These are phyloP conservation scores for Cerioporus squamosus DNA, from an alignment of 1,284 basidiomycete species.

Conservation along the genomic window DNA sequence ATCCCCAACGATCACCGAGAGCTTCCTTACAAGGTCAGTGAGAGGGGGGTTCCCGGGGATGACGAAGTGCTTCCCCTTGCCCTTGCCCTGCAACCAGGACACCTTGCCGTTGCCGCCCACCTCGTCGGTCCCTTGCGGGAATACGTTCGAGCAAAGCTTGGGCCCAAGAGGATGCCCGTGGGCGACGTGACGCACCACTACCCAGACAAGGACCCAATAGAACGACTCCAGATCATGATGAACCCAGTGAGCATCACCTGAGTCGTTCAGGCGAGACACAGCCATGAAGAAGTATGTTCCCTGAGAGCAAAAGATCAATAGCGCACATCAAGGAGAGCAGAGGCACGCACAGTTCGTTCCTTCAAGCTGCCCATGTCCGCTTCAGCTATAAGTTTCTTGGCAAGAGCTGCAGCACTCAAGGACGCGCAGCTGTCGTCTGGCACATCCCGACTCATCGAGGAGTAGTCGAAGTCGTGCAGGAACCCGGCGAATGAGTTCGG, in stretches of 20 bases:
- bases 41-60: neutral
- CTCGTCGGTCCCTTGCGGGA: neutral
- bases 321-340: too few species aligned
- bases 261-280: too few species aligned
- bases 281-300: too few species aligned
- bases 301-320: too few species aligned
- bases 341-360: constrained; percentile 12
- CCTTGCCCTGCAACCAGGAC: too few species aligned
- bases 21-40: neutral
- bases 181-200: constrained; percentile 13
- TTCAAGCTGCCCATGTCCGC: neutral
- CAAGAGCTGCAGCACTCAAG: neutral
- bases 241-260: neutral
- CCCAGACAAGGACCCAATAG: constrained; percentile 22
- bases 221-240: constrained; percentile 23
- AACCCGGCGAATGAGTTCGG: neutral
- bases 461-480: constrained; percentile 18
- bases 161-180: neutral
- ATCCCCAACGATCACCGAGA: neutral
- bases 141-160: neutral
- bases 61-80: neutral
- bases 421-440: neutral
- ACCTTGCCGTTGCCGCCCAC: too few species aligned
- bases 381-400: neutral
- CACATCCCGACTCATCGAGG: constrained; percentile 1